These are phyloP conservation scores for Arachis stenosperma DNA, from an alignment of 306 rosid genomes.

Conservation along the genomic window DNA sequence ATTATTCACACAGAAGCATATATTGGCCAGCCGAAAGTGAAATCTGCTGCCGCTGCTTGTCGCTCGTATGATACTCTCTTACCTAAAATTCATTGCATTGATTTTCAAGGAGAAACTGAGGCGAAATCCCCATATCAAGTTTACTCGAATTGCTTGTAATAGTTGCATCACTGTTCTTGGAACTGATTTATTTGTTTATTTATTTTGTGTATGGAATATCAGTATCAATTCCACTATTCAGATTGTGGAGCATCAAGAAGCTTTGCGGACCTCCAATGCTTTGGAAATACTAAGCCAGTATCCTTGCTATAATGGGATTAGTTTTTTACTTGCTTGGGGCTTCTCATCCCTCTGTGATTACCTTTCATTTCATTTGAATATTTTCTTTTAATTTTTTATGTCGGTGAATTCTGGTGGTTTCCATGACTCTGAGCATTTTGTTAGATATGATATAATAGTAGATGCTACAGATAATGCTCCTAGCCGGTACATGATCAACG, in stretches of 20 bases:
- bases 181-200: conserved; percentile 33
- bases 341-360: conserved; percentile 15
- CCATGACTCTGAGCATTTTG: conserved; percentile 50
- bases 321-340: background rate
- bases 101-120: conserved; percentile 22
- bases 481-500: conserved; percentile 91
- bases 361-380: conserved; percentile 1
- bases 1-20: conserved; percentile 84
- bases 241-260: conserved; percentile 83
- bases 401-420: background rate
- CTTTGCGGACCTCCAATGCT: conserved; percentile 83
- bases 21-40: conserved; percentile 91
- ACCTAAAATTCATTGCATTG: background rate
- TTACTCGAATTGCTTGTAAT: conserved; percentile 27
- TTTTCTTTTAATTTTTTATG: background rate
- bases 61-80: conserved; percentile 58
- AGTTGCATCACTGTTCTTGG: conserved; percentile 23
- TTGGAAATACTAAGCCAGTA: conserved; percentile 87
- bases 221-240: conserved; percentile 88
- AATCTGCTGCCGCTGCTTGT: conserved; percentile 89
- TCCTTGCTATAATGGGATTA: conserved; percentile 40
- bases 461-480: conserved; percentile 99
- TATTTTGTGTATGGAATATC: background rate
- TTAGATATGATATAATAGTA: conserved; percentile 79
- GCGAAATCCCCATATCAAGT: background rate